phyloP scores from a whole-genome alignment of 148 eudicot species.

The Chenopodium berlandieri region DNA sequence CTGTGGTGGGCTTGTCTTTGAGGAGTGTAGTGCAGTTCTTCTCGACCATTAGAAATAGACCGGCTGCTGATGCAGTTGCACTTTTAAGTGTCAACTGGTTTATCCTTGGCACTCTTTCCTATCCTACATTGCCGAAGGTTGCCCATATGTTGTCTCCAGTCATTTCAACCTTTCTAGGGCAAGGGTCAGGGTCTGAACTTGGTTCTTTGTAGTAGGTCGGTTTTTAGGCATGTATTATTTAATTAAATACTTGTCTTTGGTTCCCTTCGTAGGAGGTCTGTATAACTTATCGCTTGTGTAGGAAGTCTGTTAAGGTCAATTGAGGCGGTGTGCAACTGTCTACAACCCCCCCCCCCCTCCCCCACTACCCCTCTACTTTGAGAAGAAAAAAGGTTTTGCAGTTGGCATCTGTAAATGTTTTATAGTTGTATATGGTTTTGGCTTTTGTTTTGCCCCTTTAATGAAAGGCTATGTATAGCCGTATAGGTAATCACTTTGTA shows the following conservation, averaged over 20 bases:
- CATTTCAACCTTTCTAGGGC: conserved; percentile 16
- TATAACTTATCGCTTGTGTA: background rate
- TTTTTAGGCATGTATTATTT: background rate
- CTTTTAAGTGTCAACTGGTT: conserved; percentile 90
- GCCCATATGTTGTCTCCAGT: conserved; percentile 41
- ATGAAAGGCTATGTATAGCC: no score
- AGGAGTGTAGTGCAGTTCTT: conserved; percentile 58
- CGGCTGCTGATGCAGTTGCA: conserved; percentile 61
- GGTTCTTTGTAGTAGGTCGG: background rate
- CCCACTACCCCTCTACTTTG: background rate
- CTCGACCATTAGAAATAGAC: conserved; percentile 47
- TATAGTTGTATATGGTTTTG: background rate
- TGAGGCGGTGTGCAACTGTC: background rate
- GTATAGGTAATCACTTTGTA: background rate
- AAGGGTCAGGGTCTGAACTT: background rate
- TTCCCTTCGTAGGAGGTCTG: background rate
- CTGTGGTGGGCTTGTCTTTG: conserved; percentile 69
- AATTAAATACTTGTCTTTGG: background rate
- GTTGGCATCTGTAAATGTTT: background rate
- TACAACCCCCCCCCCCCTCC: no score
- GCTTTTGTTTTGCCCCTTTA: background rate
- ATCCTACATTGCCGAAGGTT: conserved; percentile 56
- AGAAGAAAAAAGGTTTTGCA: background rate
- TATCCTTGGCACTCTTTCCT: conserved; percentile 68
- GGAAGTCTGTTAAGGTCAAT: background rate